Conservation (phyloP, 441 rosid genomes). For the Euphorbia celastroides region DNA sequence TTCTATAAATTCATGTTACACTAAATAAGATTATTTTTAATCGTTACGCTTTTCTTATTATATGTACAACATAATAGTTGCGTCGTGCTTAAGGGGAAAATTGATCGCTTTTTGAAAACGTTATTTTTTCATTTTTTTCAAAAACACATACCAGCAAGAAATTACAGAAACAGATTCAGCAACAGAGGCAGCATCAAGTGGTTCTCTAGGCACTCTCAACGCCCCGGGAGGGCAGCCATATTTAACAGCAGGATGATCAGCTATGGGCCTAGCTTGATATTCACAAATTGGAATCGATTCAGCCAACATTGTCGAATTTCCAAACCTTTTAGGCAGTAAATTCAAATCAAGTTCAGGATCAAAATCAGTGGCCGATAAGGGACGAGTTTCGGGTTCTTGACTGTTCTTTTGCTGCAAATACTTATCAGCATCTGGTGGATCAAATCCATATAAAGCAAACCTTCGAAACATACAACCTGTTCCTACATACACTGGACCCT, state of each 20-base stretch:
- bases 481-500: conserved; percentile 94
- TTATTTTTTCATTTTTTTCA: too few relatives aligned
- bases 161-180: conserved; percentile 86
- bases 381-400: conserved; percentile 42
- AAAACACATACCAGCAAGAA: conserved; percentile 69
- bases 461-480: conserved; percentile 86
- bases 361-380: conserved; percentile 58
- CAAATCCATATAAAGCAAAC: conserved; percentile 80
- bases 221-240: conserved; percentile 82
- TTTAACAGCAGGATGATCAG: conserved; percentile 77
- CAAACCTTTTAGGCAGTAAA: conserved; percentile 72
- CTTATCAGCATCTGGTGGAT: conserved; percentile 61
- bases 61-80: too few relatives aligned
- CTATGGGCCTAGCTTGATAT: conserved; percentile 76
- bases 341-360: conserved; percentile 75
- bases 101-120: too few relatives aligned
- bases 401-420: conserved; percentile 30
- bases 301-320: conserved; percentile 72
- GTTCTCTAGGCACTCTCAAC: conserved; percentile 65
- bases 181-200: conserved; percentile 73
- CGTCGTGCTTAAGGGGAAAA: too few relatives aligned
- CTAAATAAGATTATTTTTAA: too few relatives aligned
- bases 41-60: too few relatives aligned
- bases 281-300: conserved; percentile 75
- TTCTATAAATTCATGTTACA: background rate